A percentile compares a stretch with the other conserved stretches of the same genome.
phyloP scores from a whole-genome alignment of 805 yeast species.

The Kazachstania viticola region DNA sequence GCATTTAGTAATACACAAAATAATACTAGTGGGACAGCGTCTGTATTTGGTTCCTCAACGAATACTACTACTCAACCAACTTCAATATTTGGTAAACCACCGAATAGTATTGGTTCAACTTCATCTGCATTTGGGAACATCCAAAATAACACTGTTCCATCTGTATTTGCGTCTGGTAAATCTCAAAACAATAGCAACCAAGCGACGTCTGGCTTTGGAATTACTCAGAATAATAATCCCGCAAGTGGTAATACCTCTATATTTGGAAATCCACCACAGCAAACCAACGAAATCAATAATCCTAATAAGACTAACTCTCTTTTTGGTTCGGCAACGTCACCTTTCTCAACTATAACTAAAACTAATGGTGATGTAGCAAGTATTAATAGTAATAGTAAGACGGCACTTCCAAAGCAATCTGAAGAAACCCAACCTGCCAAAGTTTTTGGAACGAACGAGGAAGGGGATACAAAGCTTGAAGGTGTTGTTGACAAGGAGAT shows the following conservation, averaged over 20 bases:
- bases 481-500: conserved; percentile 35
- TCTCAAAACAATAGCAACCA: background rate
- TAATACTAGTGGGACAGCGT: background rate
- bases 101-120: no score
- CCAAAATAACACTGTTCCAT: no score
- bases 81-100: no score
- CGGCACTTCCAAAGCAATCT: no score
- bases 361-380: no score
- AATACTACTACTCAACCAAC: no score
- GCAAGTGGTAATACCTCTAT: background rate
- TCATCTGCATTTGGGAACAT: conserved; percentile 6
- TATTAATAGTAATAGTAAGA: no score
- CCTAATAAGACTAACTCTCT: no score
- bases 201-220: background rate
- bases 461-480: conserved; percentile 21
- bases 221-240: no score
- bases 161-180: background rate
- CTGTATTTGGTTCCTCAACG: background rate
- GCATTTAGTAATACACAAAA: background rate
- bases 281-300: background rate
- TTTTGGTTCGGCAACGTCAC: no score
- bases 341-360: background rate
- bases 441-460: no score
- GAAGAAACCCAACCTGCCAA: no score
- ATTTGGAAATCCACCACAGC: background rate